phyloP scores from a whole-genome alignment of 139 green algal species.

The Coelastrella sp. region DNA sequence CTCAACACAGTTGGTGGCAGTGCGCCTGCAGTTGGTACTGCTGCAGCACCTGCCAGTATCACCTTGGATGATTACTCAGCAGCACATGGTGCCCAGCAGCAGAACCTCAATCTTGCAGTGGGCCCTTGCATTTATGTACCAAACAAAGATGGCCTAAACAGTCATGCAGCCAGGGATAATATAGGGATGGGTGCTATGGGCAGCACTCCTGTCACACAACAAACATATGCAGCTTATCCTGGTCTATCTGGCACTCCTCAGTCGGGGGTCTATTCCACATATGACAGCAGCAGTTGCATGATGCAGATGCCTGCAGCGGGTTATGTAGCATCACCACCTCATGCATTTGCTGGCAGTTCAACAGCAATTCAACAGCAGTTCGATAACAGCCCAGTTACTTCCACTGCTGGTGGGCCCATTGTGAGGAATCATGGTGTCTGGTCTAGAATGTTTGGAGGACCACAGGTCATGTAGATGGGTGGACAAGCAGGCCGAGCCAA shows the following conservation, averaged over 20 bases:
- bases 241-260: neutral
- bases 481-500: too few species aligned
- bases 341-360: neutral
- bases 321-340: neutral
- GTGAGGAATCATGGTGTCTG: neutral
- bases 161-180: too few species aligned
- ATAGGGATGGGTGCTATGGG: too few species aligned
- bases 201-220: neutral
- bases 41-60: too few species aligned
- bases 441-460: neutral
- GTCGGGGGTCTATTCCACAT: neutral
- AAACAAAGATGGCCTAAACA: too few species aligned
- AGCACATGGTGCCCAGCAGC: too few species aligned
- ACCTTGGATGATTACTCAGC: too few species aligned
- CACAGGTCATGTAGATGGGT: neutral
- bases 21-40: too few species aligned
- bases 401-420: neutral
- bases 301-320: neutral
- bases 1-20: too few species aligned
- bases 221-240: neutral
- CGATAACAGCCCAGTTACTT: neutral
- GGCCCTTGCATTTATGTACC: too few species aligned
- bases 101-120: too few species aligned
- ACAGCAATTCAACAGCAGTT: neutral
- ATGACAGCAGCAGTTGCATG: neutral